Percentiles rank a stretch among this genome's conserved stretches.
These are phyloP conservation scores for Trichaptum fuscoviolaceum DNA, from an alignment of 768 basidiomycete species.

Conservation along the genomic window DNA sequence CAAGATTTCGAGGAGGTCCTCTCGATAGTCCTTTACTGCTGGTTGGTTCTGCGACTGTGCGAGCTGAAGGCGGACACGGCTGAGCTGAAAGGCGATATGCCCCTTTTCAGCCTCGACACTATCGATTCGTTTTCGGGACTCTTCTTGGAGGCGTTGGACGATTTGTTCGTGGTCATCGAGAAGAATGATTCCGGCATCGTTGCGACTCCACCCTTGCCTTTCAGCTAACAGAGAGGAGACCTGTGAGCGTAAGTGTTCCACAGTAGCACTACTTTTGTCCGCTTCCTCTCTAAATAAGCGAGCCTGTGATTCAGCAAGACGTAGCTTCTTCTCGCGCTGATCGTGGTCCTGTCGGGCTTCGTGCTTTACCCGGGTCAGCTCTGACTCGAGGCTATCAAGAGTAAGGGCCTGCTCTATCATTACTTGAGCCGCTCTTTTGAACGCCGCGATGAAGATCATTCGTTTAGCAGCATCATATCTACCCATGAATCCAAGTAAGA, in stretches of 20 bases:
- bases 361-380: not conserved
- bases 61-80: not conserved
- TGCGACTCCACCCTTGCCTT: not conserved
- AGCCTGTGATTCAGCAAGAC: constrained; percentile 2
- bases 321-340: not conserved
- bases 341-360: not conserved
- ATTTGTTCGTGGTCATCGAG: not conserved
- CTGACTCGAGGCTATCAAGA: not conserved
- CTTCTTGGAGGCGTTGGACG: not conserved
- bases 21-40: not conserved
- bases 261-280: not conserved
- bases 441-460: not conserved
- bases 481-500: not conserved
- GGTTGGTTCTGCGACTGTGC: not conserved
- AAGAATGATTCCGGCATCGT: not conserved
- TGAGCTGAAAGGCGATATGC: not conserved
- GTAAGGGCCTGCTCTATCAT: constrained; percentile 1
- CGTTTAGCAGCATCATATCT: not conserved
- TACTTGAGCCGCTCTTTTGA: not conserved
- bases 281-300: not conserved
- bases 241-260: not conserved
- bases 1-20: not conserved
- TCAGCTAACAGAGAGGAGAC: not conserved
- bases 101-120: constrained; percentile 2
- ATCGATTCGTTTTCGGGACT: not conserved